Percentiles rank a stretch among this genome's conserved stretches.
Conservation (phyloP, 495 filamentous ascomycete species). For the Penicillium coprophilum region DNA sequence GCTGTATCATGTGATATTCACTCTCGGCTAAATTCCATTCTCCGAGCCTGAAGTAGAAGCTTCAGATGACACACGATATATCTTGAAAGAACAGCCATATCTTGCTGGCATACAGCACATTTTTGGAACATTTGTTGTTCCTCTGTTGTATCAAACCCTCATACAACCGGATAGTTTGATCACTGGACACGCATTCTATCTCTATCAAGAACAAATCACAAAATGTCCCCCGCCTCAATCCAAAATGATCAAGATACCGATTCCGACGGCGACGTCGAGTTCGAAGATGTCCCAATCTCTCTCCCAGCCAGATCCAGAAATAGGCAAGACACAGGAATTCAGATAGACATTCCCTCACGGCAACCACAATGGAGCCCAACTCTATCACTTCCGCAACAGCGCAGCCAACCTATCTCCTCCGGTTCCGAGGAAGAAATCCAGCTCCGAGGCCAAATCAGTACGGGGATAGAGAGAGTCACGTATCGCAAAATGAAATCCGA, state of each 20-base stretch:
- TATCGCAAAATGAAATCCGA: slow-evolving; percentile 61
- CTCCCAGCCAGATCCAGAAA: not conserved
- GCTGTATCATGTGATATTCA: not conserved
- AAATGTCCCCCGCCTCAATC: slow-evolving; percentile 9
- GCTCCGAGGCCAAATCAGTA: slow-evolving; percentile 20
- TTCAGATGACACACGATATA: not conserved
- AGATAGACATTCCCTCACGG: not conserved
- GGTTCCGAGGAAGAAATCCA: slow-evolving; percentile 74
- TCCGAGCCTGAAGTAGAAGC: not conserved
- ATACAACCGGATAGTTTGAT: not conserved
- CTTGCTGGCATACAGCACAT: not conserved
- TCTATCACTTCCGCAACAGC: slow-evolving; percentile 21
- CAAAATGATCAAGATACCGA: slow-evolving; percentile 1
- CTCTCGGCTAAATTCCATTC: not conserved
- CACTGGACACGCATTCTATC: not conserved
- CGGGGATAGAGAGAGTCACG: slow-evolving; percentile 23
- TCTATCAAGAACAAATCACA: not conserved
- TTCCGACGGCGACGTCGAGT: slow-evolving; percentile 26
- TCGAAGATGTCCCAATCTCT: slow-evolving; percentile 25
- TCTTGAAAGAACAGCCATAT: not conserved
- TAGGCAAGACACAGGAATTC: not conserved
- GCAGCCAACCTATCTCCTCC: slow-evolving; percentile 60
- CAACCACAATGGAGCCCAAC: slow-evolving; percentile 17
- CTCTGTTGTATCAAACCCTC: not conserved
- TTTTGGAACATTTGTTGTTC: not conserved